Evolutionary conservation across 441 rosid species (phyloP), one percentile per base, ranked within the genome.

Genomic region (Daphne laureola): DNA sequence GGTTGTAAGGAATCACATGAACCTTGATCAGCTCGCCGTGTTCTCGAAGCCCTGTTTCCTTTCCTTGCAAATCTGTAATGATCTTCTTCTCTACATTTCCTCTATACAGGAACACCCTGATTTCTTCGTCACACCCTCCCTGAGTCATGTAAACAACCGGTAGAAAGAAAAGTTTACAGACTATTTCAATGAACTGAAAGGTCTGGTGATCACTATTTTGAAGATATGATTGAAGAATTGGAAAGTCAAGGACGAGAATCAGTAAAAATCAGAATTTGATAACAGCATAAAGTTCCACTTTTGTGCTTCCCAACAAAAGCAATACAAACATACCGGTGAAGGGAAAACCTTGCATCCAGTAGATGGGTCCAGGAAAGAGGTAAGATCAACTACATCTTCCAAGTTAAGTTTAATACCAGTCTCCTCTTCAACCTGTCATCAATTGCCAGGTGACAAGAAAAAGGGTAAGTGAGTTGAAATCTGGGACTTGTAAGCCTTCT

Each of bases 111-210:
- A 79, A 81, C 63, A 81, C 47, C 49, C 80, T 55, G 46, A 80
- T 46, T 69, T 84, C 95, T 77, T 91, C 96, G 49, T 91, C 96
- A 15, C 96, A 86, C 18, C 95, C 95, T 67, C 98, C 98, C 98
- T 87, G n/a, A 62, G 12, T 15, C 55, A 76, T 17, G 62, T 43
- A 58, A 47, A 55, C 42, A 17, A 38, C 25, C 25, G 25, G 3
- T 59, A 53, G 45, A 66, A 23, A 49, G 5, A 49, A 40, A 3
- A 31, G 38, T 6, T 31, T 31, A 31, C 9, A 31, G 8, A 31
- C 38, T 9, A 31, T 31, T 31, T 31, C 7, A 31, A 31, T 5
- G 8, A 31, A 31, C 36, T 31, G 36, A 31, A 31, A 31, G 9
- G 9, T 21, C 25, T 21, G 36, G 36, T 31, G 36, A 5, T 5